A percentile compares a stretch with the other conserved stretches of the same genome.
These are phyloP conservation scores for Psilocybe sp. DNA, from an alignment of 768 basidiomycete genomes.

Conservation along the genomic window DNA sequence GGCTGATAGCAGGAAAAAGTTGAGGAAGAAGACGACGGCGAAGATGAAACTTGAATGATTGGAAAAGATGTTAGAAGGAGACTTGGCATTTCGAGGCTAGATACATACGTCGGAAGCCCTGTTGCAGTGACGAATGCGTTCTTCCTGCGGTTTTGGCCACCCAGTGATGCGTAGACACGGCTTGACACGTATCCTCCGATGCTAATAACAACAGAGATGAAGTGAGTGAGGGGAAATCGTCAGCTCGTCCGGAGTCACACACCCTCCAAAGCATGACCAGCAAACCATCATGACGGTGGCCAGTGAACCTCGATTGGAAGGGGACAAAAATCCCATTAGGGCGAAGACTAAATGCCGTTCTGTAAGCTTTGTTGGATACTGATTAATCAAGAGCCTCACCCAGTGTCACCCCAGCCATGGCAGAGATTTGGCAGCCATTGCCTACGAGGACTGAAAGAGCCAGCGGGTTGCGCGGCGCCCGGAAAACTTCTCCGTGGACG, in stretches of 20 bases:
- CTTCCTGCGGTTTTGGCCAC: slow-evolving; percentile 74
- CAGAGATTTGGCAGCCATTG: slow-evolving; percentile 81
- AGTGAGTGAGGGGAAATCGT: slow-evolving; percentile 5
- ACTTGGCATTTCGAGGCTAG: neutral
- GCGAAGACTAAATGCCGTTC: slow-evolving; percentile 68
- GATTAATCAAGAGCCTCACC: slow-evolving; percentile 36
- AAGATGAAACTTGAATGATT: slow-evolving; percentile 66
- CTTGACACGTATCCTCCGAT: slow-evolving; percentile 89
- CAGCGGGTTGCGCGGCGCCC: slow-evolving; percentile 75
- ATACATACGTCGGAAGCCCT: slow-evolving; percentile 75
- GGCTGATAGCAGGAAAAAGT: slow-evolving; percentile 81
- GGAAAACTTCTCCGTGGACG: slow-evolving; percentile 94
- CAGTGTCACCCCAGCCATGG: slow-evolving; percentile 87
- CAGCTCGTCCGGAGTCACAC: slow-evolving; percentile 16
- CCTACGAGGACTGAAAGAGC: slow-evolving; percentile 84
- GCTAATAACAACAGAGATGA: slow-evolving; percentile 39
- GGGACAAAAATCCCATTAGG: slow-evolving; percentile 88
- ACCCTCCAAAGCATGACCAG: slow-evolving; percentile 93
- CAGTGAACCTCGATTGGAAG: slow-evolving; percentile 91
- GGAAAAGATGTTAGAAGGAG: neutral
- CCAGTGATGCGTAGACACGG: slow-evolving; percentile 76
- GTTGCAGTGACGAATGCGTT: slow-evolving; percentile 89
- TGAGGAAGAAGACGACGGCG: slow-evolving; percentile 81
- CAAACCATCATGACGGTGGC: slow-evolving; percentile 93
- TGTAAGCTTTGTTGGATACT: neutral